Evolutionary conservation across 2,329 filamentous ascomycete genomes (phyloP).

Genomic region (Colletotrichum endophyticum): DNA sequence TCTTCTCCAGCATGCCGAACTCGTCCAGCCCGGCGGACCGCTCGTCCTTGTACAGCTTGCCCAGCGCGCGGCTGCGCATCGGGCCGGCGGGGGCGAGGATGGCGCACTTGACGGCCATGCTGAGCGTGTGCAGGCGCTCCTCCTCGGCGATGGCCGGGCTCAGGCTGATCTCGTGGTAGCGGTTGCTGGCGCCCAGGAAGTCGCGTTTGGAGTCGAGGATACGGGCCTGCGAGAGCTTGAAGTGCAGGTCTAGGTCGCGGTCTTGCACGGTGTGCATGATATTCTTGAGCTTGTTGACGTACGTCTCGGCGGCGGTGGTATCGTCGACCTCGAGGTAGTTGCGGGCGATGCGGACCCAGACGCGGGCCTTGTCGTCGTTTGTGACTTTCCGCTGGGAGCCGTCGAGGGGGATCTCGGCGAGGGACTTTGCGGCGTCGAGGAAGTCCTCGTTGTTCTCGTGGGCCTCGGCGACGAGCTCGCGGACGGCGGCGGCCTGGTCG

Average conservation of each 20-base stretch:
- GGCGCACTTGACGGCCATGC: slow-evolving; percentile 88
- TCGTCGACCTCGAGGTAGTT: slow-evolving; percentile 96
- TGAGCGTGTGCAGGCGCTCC: slow-evolving; percentile 83
- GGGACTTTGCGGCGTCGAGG: slow-evolving; percentile 73
- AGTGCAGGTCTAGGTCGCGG: slow-evolving; percentile 78
- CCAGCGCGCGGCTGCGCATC: slow-evolving; percentile 78
- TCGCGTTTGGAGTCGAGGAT: slow-evolving; percentile 90
- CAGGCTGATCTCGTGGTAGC: slow-evolving; percentile 88
- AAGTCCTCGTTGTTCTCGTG: slow-evolving; percentile 86
- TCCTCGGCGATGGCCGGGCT: slow-evolving; percentile 80
- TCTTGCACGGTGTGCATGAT: slow-evolving; percentile 81
- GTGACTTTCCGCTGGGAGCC: slow-evolving; percentile 84
- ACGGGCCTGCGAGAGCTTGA: slow-evolving; percentile 88
- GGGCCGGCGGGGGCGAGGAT: slow-evolving; percentile 93
- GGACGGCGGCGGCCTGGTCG: slow-evolving; percentile 81
- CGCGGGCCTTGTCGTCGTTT: slow-evolving; percentile 79
- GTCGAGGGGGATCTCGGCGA: slow-evolving; percentile 88
- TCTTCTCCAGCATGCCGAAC: slow-evolving; percentile 92
- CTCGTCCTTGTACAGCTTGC: slow-evolving; percentile 92
- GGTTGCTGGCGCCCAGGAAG: slow-evolving; percentile 85
- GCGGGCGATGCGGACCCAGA: slow-evolving; percentile 94
- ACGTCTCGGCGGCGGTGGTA: slow-evolving; percentile 81
- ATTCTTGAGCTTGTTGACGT: slow-evolving; percentile 95
- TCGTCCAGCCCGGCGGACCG: slow-evolving; percentile 77
- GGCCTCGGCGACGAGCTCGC: slow-evolving; percentile 81